phyloP scores from a whole-genome alignment of 305 asterid species.

The Fraxinus greggii region DNA sequence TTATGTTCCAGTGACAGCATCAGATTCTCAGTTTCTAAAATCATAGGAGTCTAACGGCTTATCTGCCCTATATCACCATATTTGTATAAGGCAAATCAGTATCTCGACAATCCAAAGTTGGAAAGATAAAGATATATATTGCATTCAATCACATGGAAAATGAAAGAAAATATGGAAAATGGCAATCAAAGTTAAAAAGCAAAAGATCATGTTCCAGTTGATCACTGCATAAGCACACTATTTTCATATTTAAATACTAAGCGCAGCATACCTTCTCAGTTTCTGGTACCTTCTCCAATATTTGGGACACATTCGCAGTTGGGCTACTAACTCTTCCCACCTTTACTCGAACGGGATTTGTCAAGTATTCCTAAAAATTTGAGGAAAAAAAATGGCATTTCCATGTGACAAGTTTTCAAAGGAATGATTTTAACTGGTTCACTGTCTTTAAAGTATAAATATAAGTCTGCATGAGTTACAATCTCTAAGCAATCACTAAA shows the following conservation, averaged over 20 bases:
- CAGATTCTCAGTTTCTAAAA: not conserved
- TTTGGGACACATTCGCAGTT: conserved; percentile 74
- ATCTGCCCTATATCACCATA: not conserved
- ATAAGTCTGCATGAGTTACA: not conserved
- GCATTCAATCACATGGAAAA: not conserved
- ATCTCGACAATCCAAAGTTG: not conserved
- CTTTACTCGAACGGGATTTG: conserved; percentile 74
- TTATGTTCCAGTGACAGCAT: not conserved
- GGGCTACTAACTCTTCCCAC: conserved; percentile 97
- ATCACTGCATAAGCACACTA: conserved; percentile 5
- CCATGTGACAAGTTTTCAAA: not conserved
- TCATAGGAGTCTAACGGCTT: not conserved
- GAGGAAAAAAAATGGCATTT: not conserved
- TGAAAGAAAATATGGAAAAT: not conserved
- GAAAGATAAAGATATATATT: not conserved
- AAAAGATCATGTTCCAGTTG: conserved; percentile 4
- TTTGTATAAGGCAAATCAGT: not conserved
- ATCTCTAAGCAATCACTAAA: not conserved
- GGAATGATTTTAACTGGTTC: not conserved
- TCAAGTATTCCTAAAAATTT: conserved; percentile 66
- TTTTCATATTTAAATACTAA: conserved; percentile 22
- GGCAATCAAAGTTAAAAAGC: not conserved
- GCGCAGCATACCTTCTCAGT: conserved; percentile 66
- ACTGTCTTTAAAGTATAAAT: not conserved
- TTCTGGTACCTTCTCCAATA: conserved; percentile 79